phyloP scores from a whole-genome alignment of 495 filamentous ascomycete genomes.

The Hypoxylon fuscum region DNA sequence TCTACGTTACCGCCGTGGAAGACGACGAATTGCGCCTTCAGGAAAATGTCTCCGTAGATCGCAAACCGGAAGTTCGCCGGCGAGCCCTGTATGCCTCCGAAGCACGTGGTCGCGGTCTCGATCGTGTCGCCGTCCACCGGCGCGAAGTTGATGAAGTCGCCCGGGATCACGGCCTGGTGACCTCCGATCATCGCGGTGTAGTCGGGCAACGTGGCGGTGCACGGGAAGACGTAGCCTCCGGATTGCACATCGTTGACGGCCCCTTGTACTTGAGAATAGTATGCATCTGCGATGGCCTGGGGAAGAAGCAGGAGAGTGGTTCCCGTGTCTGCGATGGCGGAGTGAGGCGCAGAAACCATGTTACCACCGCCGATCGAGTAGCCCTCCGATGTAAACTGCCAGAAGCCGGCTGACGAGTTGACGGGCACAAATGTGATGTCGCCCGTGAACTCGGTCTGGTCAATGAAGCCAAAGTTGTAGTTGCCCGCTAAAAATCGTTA shows the following conservation, averaged over 20 bases:
- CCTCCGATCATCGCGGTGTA: constrained; percentile 68
- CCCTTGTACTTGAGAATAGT: constrained; percentile 71
- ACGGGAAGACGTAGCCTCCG: constrained; percentile 77
- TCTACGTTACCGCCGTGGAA: constrained; percentile 67
- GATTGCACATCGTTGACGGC: constrained; percentile 61
- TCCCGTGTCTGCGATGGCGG: constrained; percentile 69
- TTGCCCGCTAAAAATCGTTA: constrained; percentile 55
- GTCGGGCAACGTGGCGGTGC: constrained; percentile 66
- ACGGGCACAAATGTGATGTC: constrained; percentile 68
- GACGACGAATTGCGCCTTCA: constrained; percentile 84
- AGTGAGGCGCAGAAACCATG: constrained; percentile 33
- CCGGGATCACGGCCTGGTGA: constrained; percentile 65
- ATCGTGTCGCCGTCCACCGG: constrained; percentile 52
- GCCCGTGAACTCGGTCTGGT: constrained; percentile 68
- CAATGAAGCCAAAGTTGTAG: constrained; percentile 73
- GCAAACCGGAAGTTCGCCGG: constrained; percentile 68
- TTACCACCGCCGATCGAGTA: constrained; percentile 63
- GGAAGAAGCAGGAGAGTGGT: constrained; percentile 78
- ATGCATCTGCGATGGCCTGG: constrained; percentile 63
- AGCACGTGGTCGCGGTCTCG: constrained; percentile 62
- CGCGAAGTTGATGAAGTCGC: constrained; percentile 68
- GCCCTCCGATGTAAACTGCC: constrained; percentile 71
- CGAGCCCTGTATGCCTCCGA: constrained; percentile 70
- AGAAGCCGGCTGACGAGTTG: constrained; percentile 72
- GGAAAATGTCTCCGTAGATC: constrained; percentile 85